Evolutionary conservation across 345 rosid genomes (phyloP).

Genomic region (Camelina hispida): DNA sequence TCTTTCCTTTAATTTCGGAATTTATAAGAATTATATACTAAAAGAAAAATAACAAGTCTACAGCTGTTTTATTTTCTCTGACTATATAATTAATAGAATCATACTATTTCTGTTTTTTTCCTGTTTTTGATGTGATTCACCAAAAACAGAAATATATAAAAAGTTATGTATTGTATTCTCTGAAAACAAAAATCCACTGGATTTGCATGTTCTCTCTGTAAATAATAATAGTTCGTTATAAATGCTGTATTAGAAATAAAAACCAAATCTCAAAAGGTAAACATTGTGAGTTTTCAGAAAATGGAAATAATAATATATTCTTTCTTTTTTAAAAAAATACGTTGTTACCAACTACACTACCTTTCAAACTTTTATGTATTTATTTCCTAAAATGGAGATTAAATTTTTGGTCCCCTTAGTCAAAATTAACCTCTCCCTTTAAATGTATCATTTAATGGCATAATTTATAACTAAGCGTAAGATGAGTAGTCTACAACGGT

Average conservation of each 20-base stretch:
- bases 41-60: neutral
- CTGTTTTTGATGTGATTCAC: slow-evolving; percentile 14
- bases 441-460: slow-evolving; percentile 18
- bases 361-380: neutral
- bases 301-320: slow-evolving; percentile 12
- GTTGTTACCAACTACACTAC: neutral
- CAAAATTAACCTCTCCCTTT: slow-evolving; percentile 10
- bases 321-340: neutral
- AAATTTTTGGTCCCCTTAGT: slow-evolving; percentile 23
- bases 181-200: slow-evolving; percentile 11
- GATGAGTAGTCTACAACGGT: slow-evolving; percentile 3
- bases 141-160: neutral
- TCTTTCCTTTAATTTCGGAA: neutral
- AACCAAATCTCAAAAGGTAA: slow-evolving; percentile 7
- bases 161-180: neutral
- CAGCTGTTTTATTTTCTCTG: neutral
- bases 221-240: slow-evolving; percentile 17
- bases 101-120: slow-evolving; percentile 16
- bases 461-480: neutral
- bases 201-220: slow-evolving; percentile 13
- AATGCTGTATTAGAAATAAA: slow-evolving; percentile 8
- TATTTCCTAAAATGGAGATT: slow-evolving; percentile 19
- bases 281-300: slow-evolving; percentile 30
- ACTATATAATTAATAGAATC: slow-evolving; percentile 4
- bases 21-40: neutral